These are phyloP conservation scores for Candida maesae DNA, from an alignment of 805 yeast genomes.

Conservation along the genomic window DNA sequence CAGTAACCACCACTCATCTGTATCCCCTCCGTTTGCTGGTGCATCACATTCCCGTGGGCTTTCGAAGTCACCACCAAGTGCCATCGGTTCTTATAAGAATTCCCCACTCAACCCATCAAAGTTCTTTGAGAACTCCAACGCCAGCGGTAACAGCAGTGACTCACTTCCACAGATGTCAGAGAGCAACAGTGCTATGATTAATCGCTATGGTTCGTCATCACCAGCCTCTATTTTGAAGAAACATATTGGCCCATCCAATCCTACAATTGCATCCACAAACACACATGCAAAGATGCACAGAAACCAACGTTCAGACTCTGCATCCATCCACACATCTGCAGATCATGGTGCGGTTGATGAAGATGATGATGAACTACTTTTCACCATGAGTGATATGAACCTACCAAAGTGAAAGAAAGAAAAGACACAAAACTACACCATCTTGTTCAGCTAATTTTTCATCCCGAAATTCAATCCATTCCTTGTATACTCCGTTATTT, in stretches of 20 bases:
- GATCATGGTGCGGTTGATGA: conserved; percentile 36
- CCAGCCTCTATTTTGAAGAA: conserved; percentile 19
- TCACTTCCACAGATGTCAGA: conserved; percentile 15
- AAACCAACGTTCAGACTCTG: not conserved
- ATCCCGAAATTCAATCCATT: too few relatives aligned
- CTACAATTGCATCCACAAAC: conserved; percentile 30
- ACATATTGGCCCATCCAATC: conserved; percentile 29
- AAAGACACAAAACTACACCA: too few relatives aligned
- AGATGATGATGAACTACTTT: conserved; percentile 63
- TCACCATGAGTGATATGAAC: conserved; percentile 75
- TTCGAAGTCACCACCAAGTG: conserved; percentile 13
- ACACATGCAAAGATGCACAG: conserved; percentile 30
- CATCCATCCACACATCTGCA: not conserved
- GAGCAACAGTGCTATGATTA: conserved; percentile 12
- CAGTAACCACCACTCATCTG: conserved; percentile 35
- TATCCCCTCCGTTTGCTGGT: conserved; percentile 16
- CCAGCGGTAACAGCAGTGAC: conserved; percentile 18
- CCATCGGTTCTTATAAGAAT: conserved; percentile 10
- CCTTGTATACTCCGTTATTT: too few relatives aligned
- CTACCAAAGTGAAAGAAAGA: conserved; percentile 25
- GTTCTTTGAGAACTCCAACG: conserved; percentile 24
- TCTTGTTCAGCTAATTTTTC: too few relatives aligned
- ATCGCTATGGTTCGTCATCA: conserved; percentile 20
- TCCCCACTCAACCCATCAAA: conserved; percentile 28
- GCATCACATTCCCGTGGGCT: not conserved